Evolutionary conservation across 306 rosid species (phyloP), one percentile per base, ranked within the genome.

Genomic region (Glycine latifolia): DNA sequence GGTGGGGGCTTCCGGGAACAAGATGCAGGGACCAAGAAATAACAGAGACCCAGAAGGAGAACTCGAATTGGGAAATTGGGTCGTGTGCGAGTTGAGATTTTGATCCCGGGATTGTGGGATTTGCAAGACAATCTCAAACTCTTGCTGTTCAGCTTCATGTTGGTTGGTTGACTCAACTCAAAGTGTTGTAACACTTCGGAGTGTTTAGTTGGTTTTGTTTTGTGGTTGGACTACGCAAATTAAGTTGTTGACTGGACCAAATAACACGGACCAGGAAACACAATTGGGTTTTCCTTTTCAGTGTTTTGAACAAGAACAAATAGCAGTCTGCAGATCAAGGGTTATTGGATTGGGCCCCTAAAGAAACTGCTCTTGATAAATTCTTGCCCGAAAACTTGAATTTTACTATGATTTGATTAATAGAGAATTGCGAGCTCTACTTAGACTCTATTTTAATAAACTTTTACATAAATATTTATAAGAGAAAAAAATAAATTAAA

Each of bases 1-100:
- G 99, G 99, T 14, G 95, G 94, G 0, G 94, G 89, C 31, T 56
- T 82, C 20, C 15, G 72, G 59, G 7, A 17, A 35, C 71, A 77
- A 70, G 73, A 79, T 62, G 84, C 83, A 11, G 82, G 66, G 55
- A 82, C 4, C 43, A 58, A 20, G 15, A 10, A 66, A 7, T 2
- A 26, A 26, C 31, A 59, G 6, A 84, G 75, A 74, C 55, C 1
- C 7, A 89, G 80, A 11, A 87, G 41, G 11, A 89, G 59, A 0
- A 50, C 48, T 67, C 55, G 52, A 74, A 79, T 71, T 58, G 44
- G 65, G 10, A 71, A 74, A 75, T 73, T 73, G 86, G 87, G 87
- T 17, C 5, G 17, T 43, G 58, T 12, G 15, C 11, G 69, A 62
- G 65, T 75, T 67, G 56, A 65, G 69, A 80, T 61, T 84, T 79